phyloP scores from a whole-genome alignment of 768 basidiomycete species.

The Tricholoma saponaceum region DNA sequence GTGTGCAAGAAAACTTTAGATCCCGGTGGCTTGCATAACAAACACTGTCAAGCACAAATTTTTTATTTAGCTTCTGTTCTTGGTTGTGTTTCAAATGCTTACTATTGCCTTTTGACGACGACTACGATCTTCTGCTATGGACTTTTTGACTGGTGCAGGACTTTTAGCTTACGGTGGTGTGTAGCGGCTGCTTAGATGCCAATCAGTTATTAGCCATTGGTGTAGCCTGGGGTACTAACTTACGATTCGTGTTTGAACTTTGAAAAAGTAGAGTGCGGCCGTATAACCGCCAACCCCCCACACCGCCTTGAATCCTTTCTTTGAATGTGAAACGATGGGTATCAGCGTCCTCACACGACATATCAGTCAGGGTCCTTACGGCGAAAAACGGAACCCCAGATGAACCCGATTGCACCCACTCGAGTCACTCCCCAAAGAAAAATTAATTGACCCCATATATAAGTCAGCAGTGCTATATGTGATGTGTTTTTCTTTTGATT shows the following conservation, averaged over 20 bases:
- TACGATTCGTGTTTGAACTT: too few relatives aligned
- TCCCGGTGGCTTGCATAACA: neutral
- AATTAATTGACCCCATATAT: neutral
- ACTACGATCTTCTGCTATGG: too few relatives aligned
- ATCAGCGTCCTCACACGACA: neutral
- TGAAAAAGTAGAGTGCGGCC: too few relatives aligned
- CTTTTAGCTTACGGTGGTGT: too few relatives aligned
- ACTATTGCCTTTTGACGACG: too few relatives aligned
- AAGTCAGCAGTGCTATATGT: neutral
- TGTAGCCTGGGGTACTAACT: too few relatives aligned
- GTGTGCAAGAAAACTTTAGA: too few relatives aligned
- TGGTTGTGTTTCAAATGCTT: too few relatives aligned
- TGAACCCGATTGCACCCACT: conserved; percentile 7
- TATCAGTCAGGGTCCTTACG: neutral
- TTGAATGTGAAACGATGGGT: neutral
- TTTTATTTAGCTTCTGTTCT: neutral
- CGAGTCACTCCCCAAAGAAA: conserved; percentile 6
- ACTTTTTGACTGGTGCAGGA: too few relatives aligned
- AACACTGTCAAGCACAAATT: neutral
- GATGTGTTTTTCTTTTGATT: neutral
- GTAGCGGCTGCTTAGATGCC: too few relatives aligned
- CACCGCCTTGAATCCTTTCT: neutral
- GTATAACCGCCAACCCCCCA: neutral
- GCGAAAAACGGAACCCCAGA: conserved; percentile 9
- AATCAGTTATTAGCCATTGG: neutral